Evolutionary conservation across 306 rosid genomes (phyloP), one percentile per base, ranked within the genome.

Genomic region (Inga leiocalycina): DNA sequence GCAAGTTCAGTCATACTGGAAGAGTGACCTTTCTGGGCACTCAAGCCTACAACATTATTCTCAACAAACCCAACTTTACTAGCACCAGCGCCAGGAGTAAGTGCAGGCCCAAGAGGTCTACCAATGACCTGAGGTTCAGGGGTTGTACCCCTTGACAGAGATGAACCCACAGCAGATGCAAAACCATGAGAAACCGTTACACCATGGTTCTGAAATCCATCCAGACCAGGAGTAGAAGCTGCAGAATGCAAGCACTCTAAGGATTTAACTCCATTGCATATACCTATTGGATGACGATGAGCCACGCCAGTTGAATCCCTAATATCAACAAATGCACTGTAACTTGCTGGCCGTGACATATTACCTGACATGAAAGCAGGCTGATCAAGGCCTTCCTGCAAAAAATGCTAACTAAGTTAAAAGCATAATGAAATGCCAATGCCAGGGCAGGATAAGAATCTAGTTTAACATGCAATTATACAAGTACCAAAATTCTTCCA

Each of bases 311-410:
- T 56, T 78, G 90, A 78, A 74, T 90, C 91, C 83, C 80, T 56
- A 17, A 84, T 82, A 86, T 91, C 97, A 74, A 93, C 90, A 81
- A 89, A 96, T 84, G 92, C 84, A 83, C 62, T 89, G 85, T 80
- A 86, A 84, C 97, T 93, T 70, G 92, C 89, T 80, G 92, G 93
- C 59, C 88, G 90, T 66, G 93, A 82, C 86, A 90, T 74, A 80
- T 88, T 85, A 84, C 90, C 89, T 56, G 97, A 84, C 79, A 91
- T 54, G 65, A 92, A 83, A 71, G 88, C 79, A 84, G 97, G 88
- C 80, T 77, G 93, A 81, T 88, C 95, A 83, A 83, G 86, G 85
- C 97, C 98, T 82, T 94, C 97, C 98, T 96, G 94, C 86, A 85
- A 80, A 86, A 84, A 82, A 43, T 20, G 41, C 61, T 74, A 64